phyloP scores from a whole-genome alignment of 2,329 filamentous ascomycete species.

The Neoscytalidium dimidiatum region DNA sequence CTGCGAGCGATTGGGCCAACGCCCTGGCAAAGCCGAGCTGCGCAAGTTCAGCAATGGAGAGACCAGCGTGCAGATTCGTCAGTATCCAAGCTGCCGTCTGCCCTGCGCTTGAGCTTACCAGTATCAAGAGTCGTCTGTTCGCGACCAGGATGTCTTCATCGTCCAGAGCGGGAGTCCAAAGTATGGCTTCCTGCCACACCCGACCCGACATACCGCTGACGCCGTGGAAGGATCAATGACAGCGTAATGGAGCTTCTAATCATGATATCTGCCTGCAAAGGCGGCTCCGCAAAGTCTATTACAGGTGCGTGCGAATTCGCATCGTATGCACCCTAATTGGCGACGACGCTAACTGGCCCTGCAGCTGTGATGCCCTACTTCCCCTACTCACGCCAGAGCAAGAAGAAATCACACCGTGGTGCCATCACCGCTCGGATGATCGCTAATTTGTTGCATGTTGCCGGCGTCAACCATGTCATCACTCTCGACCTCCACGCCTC shows the following conservation, averaged over 20 bases:
- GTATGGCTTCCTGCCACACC: constrained; percentile 34
- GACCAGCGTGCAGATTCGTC: constrained; percentile 68
- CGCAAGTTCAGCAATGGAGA: constrained; percentile 71
- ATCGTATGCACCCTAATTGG: constrained; percentile 16
- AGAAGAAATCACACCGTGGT: constrained; percentile 96
- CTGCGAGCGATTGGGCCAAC: constrained; percentile 65
- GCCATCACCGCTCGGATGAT: constrained; percentile 97
- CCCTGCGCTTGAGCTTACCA: constrained; percentile 13
- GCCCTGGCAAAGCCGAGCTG: constrained; percentile 60
- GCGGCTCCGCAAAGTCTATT: constrained; percentile 93
- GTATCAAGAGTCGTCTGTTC: constrained; percentile 63
- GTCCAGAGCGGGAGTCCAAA: constrained; percentile 93
- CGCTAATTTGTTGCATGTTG: constrained; percentile 88
- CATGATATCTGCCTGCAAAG: constrained; percentile 98
- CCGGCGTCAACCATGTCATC: constrained; percentile 95
- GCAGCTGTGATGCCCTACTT: constrained; percentile 90
- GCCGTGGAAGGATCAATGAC: constrained; percentile 74
- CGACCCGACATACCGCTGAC: constrained; percentile 23
- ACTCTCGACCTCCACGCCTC: constrained; percentile 88
- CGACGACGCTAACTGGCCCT: constrained; percentile 20
- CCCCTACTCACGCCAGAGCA: constrained; percentile 98
- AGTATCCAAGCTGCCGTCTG: constrained; percentile 24
- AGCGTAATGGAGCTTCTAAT: constrained; percentile 99
- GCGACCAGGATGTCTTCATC: constrained; percentile 98
- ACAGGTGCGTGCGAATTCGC: constrained; percentile 66